Percentiles rank a stretch among this genome's conserved stretches.
Evolutionary conservation across 2,329 filamentous ascomycete species (phyloP).

Genomic region (Metarhizium guizhouense): DNA sequence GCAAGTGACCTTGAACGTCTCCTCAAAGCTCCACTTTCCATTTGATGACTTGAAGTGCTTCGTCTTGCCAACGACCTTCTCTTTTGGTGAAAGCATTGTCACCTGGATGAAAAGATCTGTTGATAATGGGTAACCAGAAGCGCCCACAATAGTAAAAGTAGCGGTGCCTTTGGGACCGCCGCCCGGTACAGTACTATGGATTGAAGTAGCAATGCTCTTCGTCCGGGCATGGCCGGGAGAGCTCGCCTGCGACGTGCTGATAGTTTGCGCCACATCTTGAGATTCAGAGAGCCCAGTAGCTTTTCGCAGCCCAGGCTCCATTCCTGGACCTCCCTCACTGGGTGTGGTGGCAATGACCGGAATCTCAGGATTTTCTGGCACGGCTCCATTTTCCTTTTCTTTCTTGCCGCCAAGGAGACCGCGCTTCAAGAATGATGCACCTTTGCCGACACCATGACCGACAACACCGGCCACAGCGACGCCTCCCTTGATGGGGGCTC

Average conservation of each 20-base stretch:
- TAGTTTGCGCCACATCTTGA: constrained; percentile 16
- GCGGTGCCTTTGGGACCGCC: constrained; percentile 64
- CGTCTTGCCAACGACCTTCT: constrained; percentile 82
- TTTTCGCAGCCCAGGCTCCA: constrained; percentile 30
- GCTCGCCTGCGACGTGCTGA: constrained; percentile 18
- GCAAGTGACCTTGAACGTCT: constrained; percentile 71
- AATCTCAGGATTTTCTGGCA: constrained; percentile 30
- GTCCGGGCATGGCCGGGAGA: constrained; percentile 37
- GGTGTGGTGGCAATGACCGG: constrained; percentile 20
- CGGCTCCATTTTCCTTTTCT: constrained; percentile 45
- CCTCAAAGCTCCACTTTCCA: constrained; percentile 62
- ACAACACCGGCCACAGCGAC: constrained; percentile 64
- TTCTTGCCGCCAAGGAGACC: constrained; percentile 71
- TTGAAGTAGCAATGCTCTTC: constrained; percentile 54
- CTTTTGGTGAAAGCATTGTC: constrained; percentile 57
- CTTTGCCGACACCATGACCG: constrained; percentile 75
- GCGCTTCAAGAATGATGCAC: constrained; percentile 81
- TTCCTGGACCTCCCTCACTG: constrained; percentile 23
- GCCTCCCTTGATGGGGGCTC: constrained; percentile 90
- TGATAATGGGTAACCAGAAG: constrained; percentile 65
- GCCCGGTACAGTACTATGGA: constrained; percentile 52
- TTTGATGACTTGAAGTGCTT: constrained; percentile 72
- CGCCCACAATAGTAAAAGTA: constrained; percentile 69
- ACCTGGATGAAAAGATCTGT: constrained; percentile 73
- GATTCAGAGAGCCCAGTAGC: constrained; percentile 28